phyloP scores from a whole-genome alignment of 139 green algal species.

The Asterochloris erici region DNA sequence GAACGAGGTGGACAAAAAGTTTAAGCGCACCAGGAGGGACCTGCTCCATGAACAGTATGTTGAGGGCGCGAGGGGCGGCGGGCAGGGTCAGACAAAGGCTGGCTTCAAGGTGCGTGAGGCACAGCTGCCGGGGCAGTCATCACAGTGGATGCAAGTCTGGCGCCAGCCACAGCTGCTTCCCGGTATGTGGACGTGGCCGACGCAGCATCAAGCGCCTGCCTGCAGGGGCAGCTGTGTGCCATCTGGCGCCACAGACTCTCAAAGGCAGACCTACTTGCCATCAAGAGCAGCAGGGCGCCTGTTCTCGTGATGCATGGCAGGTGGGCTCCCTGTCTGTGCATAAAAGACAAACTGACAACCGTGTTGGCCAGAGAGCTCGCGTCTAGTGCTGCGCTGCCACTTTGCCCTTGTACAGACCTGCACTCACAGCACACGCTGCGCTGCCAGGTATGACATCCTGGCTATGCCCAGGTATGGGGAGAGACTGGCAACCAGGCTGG shows the following conservation, averaged over 20 bases:
- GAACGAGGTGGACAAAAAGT: conserved; percentile 21
- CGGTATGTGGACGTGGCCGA: too few relatives aligned
- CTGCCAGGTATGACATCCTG: conserved; percentile 45
- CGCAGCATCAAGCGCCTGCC: background rate
- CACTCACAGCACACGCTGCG: background rate
- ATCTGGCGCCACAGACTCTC: background rate
- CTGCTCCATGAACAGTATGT: conserved; percentile 32
- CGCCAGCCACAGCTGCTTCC: background rate
- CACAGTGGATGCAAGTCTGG: background rate
- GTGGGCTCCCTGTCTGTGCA: too few relatives aligned
- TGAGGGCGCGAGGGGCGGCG: conserved; percentile 16
- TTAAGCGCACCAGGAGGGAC: conserved; percentile 4
- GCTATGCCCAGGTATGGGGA: conserved; percentile 38
- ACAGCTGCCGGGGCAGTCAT: too few relatives aligned
- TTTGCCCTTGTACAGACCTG: too few relatives aligned
- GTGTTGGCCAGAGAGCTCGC: too few relatives aligned
- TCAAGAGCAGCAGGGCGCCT: too few relatives aligned
- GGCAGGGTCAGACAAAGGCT: conserved; percentile 13
- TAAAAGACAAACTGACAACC: too few relatives aligned
- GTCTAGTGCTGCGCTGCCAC: too few relatives aligned
- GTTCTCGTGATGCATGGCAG: too few relatives aligned
- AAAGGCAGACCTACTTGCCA: background rate
- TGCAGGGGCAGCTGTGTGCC: background rate
- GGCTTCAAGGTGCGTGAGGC: conserved; percentile 20
- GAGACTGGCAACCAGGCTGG: conserved; percentile 32